These are phyloP conservation scores for Cercospora zeae-maydis DNA, from an alignment of 2,329 filamentous ascomycete genomes.

Conservation along the genomic window DNA sequence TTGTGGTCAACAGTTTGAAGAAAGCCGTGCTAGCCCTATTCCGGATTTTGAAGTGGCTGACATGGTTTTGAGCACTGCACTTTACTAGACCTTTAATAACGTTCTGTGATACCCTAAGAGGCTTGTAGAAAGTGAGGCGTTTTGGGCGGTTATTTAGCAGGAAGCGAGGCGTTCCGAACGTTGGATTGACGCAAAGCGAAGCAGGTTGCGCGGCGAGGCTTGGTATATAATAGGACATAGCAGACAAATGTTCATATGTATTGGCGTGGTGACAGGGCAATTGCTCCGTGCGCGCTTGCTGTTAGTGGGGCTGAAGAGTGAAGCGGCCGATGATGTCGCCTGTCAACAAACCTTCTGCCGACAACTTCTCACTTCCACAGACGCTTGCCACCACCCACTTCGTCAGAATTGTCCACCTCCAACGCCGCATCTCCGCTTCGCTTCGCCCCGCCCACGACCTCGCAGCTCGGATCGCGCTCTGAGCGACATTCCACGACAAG, in stretches of 20 bases:
- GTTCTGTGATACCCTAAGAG: slow-evolving; percentile 16
- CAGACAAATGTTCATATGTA: neutral
- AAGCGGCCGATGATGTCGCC: slow-evolving; percentile 1
- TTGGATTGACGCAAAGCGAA: no score
- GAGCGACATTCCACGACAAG: neutral
- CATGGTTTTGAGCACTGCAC: slow-evolving; percentile 63
- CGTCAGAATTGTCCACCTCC: neutral
- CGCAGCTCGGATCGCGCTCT: neutral
- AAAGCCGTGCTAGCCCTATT: slow-evolving; percentile 60
- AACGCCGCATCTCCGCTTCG: neutral
- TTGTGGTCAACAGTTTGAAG: slow-evolving; percentile 64
- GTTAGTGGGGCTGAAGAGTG: neutral
- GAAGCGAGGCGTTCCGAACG: neutral
- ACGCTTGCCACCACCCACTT: neutral
- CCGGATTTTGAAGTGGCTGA: slow-evolving; percentile 68
- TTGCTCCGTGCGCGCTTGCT: neutral
- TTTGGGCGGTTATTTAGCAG: neutral
- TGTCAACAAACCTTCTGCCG: slow-evolving; percentile 4
- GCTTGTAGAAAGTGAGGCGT: slow-evolving; percentile 8
- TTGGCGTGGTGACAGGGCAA: neutral
- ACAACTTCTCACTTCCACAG: neutral
- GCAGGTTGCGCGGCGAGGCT: neutral
- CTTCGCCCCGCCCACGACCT: neutral
- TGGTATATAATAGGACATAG: neutral
- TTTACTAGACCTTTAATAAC: neutral